Conservation (phyloP, 371 early-diverging fungal genomes). For the Parasitella parasitica region DNA sequence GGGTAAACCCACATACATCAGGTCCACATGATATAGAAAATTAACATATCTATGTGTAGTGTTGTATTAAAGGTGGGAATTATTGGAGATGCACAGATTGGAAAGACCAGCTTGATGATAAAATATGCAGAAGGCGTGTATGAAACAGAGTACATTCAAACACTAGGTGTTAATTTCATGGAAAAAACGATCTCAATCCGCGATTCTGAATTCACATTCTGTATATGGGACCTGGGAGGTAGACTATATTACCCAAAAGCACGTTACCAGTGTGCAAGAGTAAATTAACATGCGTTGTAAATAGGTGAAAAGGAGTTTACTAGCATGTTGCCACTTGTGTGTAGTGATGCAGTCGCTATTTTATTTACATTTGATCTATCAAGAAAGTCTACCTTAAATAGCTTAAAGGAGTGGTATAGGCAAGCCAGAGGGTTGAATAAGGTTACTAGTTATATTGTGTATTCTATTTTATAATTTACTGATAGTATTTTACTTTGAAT, state of each 20-base stretch:
- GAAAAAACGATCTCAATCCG: slow-evolving; percentile 93
- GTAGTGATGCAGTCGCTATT: slow-evolving; percentile 93
- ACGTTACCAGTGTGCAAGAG: neutral
- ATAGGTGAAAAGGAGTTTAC: slow-evolving; percentile 94
- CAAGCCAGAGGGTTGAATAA: slow-evolving; percentile 96
- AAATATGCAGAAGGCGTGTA: slow-evolving; percentile 98
- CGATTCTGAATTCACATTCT: slow-evolving; percentile 94
- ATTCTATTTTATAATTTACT: neutral
- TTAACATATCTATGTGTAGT: slow-evolving; percentile 6
- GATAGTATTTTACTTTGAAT: neutral
- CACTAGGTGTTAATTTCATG: slow-evolving; percentile 98
- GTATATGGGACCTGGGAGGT: slow-evolving; percentile 99
- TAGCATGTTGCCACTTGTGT: slow-evolving; percentile 96
- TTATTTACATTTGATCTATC: slow-evolving; percentile 96
- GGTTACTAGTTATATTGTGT: slow-evolving; percentile 36
- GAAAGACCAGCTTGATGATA: slow-evolving; percentile 98
- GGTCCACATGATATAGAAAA: neutral
- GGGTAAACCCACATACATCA: neutral
- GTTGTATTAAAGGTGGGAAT: slow-evolving; percentile 95
- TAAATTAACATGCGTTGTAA: neutral
- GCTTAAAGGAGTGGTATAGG: slow-evolving; percentile 94
- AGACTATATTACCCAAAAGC: too few species aligned
- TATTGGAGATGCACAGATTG: slow-evolving; percentile 98
- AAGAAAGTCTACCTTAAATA: slow-evolving; percentile 88
- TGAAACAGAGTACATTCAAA: slow-evolving; percentile 95